Conservation (phyloP, 2,329 filamentous ascomycete species). For the Penicillium nordicum region DNA sequence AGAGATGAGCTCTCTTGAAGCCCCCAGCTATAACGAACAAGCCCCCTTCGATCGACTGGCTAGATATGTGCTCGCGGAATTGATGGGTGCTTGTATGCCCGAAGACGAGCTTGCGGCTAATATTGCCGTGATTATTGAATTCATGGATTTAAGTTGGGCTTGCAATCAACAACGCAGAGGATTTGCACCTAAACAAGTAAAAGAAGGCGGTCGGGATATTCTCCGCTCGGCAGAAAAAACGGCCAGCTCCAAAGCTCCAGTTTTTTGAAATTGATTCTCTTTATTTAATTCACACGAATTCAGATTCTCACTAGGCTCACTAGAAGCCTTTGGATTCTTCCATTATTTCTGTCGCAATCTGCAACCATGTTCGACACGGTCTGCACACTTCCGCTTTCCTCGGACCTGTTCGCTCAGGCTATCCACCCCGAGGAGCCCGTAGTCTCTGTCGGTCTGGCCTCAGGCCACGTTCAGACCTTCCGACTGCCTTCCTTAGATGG, state of each 20-base stretch:
- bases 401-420: slow-evolving; percentile 84
- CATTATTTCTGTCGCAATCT: background rate
- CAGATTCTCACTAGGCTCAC: background rate
- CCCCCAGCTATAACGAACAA: too few relatives aligned
- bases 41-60: too few relatives aligned
- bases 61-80: too few relatives aligned
- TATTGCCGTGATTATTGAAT: too few relatives aligned
- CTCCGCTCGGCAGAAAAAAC: slow-evolving; percentile 19
- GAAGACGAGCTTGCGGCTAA: too few relatives aligned
- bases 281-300: background rate
- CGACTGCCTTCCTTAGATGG: slow-evolving; percentile 61
- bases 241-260: slow-evolving; percentile 13
- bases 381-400: slow-evolving; percentile 79
- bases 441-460: slow-evolving; percentile 78
- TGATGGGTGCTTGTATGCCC: too few relatives aligned
- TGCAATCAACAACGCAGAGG: too few relatives aligned
- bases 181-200: background rate
- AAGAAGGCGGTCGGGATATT: slow-evolving; percentile 15
- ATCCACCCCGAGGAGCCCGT: slow-evolving; percentile 81
- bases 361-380: slow-evolving; percentile 79
- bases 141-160: too few relatives aligned
- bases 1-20: too few relatives aligned
- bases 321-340: background rate
- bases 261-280: background rate
- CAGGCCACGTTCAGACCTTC: slow-evolving; percentile 81